Percentiles rank a stretch among this genome's conserved stretches.
These are phyloP conservation scores for Cucumis sativus DNA, from an alignment of 306 rosid species.

Conservation along the genomic window DNA sequence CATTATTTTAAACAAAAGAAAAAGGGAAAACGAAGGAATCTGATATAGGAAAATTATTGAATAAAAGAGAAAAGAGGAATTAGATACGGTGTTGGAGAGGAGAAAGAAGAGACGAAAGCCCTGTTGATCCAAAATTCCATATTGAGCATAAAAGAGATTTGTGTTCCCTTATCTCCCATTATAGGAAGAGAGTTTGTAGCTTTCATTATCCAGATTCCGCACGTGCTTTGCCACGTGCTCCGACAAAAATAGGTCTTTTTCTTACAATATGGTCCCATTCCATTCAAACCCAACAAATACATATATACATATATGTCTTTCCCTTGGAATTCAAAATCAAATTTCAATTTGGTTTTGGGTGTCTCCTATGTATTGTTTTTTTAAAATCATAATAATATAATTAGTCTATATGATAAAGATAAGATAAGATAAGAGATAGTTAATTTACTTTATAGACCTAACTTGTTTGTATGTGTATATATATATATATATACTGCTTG, in stretches of 20 bases:
- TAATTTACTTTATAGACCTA: neutral
- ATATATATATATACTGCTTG: no score
- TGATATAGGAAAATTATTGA: neutral
- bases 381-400: neutral
- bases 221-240: conserved; percentile 1
- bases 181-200: neutral
- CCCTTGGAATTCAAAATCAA: neutral
- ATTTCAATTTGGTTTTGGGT: conserved; percentile 1
- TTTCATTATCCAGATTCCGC: conserved; percentile 2
- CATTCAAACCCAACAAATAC: no score
- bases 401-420: neutral
- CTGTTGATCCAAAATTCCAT: neutral
- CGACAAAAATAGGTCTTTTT: neutral
- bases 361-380: neutral
- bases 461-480: no score
- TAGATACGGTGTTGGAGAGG: neutral
- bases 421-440: neutral
- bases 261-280: neutral
- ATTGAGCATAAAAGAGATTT: neutral
- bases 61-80: neutral
- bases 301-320: no score
- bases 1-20: no score
- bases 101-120: neutral
- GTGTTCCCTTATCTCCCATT: neutral
- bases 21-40: neutral